A percentile compares a stretch with the other conserved stretches of the same genome.
Conservation (phyloP, 345 rosid species). For the Eucalyptus lansdowneana region DNA sequence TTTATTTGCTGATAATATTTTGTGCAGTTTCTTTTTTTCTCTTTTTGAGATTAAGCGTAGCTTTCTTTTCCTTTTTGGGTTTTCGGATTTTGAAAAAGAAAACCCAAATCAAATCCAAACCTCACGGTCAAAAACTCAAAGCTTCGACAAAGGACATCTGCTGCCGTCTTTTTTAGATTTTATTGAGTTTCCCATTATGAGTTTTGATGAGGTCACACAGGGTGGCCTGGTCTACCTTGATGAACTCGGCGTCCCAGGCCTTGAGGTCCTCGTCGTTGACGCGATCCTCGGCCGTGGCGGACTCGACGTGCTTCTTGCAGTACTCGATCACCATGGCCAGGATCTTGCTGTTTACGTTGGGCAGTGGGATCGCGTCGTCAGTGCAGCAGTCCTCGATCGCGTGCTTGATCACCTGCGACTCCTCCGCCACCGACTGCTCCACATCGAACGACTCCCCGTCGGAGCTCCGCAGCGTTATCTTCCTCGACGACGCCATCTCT, state of each 20-base stretch:
- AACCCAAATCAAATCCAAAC: too few relatives aligned
- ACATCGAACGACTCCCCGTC: constrained; percentile 62
- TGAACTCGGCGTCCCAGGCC: constrained; percentile 48
- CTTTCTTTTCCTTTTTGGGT: too few relatives aligned
- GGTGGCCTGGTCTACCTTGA: constrained; percentile 32
- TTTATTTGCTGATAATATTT: too few relatives aligned
- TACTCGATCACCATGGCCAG: constrained; percentile 73
- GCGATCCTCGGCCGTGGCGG: not conserved
- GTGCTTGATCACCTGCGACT: rapidly evolving
- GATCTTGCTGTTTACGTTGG: not conserved
- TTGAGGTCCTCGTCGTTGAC: constrained; percentile 17
- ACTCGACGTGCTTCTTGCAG: constrained; percentile 62
- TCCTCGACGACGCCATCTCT: constrained; percentile 7
- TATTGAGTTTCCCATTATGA: too few relatives aligned
- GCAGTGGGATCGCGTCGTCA: rapidly evolving
- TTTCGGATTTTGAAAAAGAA: too few relatives aligned
- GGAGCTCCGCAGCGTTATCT: constrained; percentile 40
- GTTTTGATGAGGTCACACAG: constrained; percentile 33
- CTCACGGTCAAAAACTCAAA: too few relatives aligned
- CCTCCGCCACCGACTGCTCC: constrained; percentile 36
- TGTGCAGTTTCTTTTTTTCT: too few relatives aligned
- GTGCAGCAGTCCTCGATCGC: rapidly evolving
- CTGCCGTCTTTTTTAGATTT: too few relatives aligned
- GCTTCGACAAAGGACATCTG: rapidly evolving
- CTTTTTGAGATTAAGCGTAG: too few relatives aligned